Conservation (phyloP, 73 alveolate species). For the Paramecium octaurelia region DNA sequence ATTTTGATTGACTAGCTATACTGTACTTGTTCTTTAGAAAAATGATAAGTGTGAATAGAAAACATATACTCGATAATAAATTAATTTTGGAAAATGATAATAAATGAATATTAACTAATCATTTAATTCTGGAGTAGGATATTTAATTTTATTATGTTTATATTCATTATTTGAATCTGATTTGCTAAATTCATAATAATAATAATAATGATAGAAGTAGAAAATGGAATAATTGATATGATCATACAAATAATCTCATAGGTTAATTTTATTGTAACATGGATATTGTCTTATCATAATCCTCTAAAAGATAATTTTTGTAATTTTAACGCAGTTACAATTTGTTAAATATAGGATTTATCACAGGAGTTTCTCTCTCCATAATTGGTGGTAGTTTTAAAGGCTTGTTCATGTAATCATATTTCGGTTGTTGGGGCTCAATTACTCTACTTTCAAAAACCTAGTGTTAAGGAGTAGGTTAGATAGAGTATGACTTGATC, state of each 20-base stretch:
- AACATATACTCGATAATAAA: too few species aligned
- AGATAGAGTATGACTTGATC: background rate
- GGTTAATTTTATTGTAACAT: background rate
- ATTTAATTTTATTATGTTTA: too few species aligned
- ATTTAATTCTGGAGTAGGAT: background rate
- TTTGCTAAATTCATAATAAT: too few species aligned
- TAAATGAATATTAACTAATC: too few species aligned
- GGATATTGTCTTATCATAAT: background rate
- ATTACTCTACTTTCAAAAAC: background rate
- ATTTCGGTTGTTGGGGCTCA: background rate
- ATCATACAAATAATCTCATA: slow-evolving; percentile 2
- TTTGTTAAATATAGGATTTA: background rate
- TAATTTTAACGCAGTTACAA: background rate
- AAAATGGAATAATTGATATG: background rate
- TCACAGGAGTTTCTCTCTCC: background rate
- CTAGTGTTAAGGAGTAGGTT: background rate
- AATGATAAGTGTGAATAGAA: too few species aligned
- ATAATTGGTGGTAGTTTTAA: background rate
- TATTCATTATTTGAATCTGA: too few species aligned
- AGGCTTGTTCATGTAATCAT: background rate
- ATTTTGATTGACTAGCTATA: too few species aligned
- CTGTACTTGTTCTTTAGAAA: too few species aligned
- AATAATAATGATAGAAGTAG: background rate
- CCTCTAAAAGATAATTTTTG: background rate
- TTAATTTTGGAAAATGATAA: too few species aligned